Evolutionary conservation across 208 protist species (phyloP).

Genomic region (Crithidia fasciculata): DNA sequence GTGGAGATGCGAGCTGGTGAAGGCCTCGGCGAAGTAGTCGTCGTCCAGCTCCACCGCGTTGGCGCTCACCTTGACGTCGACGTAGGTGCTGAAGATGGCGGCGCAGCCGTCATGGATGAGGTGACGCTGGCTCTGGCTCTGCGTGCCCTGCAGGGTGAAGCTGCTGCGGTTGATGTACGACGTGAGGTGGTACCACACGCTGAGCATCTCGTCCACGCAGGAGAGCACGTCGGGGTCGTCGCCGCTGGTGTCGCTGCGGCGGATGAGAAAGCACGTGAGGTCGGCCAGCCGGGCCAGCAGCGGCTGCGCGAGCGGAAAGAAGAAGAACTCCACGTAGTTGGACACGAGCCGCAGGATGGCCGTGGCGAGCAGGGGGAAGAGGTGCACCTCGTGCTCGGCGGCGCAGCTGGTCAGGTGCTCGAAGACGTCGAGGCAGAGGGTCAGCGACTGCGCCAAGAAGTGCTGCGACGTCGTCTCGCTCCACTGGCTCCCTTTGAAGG

Average conservation of each 20-base stretch:
- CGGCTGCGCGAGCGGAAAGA: constrained; percentile 16
- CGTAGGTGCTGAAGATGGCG: constrained; percentile 38
- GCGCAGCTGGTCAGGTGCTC: constrained; percentile 26
- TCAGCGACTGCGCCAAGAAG: constrained; percentile 36
- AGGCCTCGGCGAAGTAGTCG: constrained; percentile 63
- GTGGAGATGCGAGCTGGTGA: constrained; percentile 70
- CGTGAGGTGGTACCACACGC: constrained; percentile 50
- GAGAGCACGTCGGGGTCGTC: constrained; percentile 72
- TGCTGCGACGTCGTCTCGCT: constrained; percentile 15
- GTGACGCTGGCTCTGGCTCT: constrained; percentile 7
- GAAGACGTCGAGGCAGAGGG: constrained; percentile 44
- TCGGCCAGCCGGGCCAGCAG: constrained; percentile 32
- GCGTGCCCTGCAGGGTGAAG: constrained; percentile 13
- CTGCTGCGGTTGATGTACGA: constrained; percentile 42
- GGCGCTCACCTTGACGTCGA: constrained; percentile 29
- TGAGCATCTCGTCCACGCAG: constrained; percentile 71
- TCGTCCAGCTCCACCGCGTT: constrained; percentile 49
- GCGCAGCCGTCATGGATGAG: constrained; percentile 33
- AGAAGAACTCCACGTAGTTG: constrained; percentile 45
- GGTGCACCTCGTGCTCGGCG: constrained; percentile 23
- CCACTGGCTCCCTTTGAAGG: constrained; percentile 44
- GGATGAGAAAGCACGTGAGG: constrained; percentile 47
- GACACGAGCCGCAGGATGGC: constrained; percentile 47
- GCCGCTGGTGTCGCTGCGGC: constrained; percentile 35
- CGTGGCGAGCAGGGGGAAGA: constrained; percentile 43